Base-by-base conservation (phyloP, 805 yeast species). In the Metschnikowia colocasiae region DNA sequence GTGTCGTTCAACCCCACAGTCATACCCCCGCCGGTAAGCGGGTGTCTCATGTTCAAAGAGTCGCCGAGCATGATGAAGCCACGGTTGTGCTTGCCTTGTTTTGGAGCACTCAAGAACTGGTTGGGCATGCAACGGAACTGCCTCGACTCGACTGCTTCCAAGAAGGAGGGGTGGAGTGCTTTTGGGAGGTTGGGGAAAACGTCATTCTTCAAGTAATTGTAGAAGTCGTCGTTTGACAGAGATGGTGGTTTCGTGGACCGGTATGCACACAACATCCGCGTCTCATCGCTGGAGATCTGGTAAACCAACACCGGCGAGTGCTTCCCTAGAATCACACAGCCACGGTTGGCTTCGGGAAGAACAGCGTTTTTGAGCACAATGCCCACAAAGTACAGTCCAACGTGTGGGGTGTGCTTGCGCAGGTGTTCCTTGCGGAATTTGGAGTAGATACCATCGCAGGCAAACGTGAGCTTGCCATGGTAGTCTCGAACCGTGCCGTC, bases 11-110 rank as follows among this genome's bases (percentile, higher is more conserved):
- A 72, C 2, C 97, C 97, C 36, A 94, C 99, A 22, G 98, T 90
- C 99, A 94, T 94, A 51, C 99, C 99, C 54, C 99, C 99, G 45
- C 99, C 99, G 1, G 98, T 94, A 51, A 94, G 78, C 23, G 99
- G 99, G 64, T 94, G 99, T 64, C 99, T 79, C 97, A 94, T 94
- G 65, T 94, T 94, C 57, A 91, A 75, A 1, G 99, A 87, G 64
- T 94, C 99, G 41, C 99, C 99, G 30, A 94, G 62, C 55, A 92
- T 76, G 31, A 94, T 73, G 40, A 89, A 70, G 10, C 99, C 99
- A 9, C 82, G 83, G 36, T 80, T 74, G 10, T 46, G 38, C 20
- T 12, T 32, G 25, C 71, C 73, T 61, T 89, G 91, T 43, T 75
- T 73, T 47, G 79, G 74, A 1, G 97, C 97, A 20, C 95, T 79